Evolutionary conservation across 2,329 filamentous ascomycete genomes (phyloP).

Genomic region (Calycina herbarum): DNA sequence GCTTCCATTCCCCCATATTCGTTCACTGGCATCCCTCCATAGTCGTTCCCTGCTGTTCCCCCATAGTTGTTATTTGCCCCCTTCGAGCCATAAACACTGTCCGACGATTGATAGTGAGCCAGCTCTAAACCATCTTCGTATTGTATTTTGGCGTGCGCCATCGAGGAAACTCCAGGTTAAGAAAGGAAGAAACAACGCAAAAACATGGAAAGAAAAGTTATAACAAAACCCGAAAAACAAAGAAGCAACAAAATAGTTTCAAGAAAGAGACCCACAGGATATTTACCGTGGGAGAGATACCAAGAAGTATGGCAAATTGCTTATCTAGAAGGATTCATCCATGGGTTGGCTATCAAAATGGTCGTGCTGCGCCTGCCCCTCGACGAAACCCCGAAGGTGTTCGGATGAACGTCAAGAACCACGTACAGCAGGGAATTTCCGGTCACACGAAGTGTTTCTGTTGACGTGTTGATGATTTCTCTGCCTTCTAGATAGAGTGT

Average conservation of each 20-base stretch:
- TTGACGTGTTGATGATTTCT: neutral
- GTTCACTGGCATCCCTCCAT: slow-evolving; percentile 13
- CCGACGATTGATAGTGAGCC: slow-evolving; percentile 8
- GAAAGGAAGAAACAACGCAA: slow-evolving; percentile 4
- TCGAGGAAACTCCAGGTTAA: slow-evolving; percentile 5
- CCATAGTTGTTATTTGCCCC: slow-evolving; percentile 12
- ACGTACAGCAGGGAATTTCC: neutral
- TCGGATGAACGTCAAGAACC: neutral
- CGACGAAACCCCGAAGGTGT: neutral
- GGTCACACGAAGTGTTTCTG: neutral
- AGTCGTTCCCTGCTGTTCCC: slow-evolving; percentile 4
- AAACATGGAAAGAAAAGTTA: neutral
- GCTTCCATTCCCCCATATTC: slow-evolving; percentile 20
- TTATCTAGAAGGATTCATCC: neutral
- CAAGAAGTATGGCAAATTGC: neutral
- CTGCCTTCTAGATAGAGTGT: neutral
- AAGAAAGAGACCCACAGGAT: neutral
- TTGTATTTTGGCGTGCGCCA: slow-evolving; percentile 11
- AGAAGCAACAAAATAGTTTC: neutral
- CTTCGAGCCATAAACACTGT: slow-evolving; percentile 4
- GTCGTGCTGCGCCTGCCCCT: slow-evolving; percentile 5
- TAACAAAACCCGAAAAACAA: neutral
- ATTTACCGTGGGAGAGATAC: neutral
- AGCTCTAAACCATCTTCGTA: slow-evolving; percentile 21
- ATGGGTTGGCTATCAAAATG: neutral